These are phyloP conservation scores for Lithohypha guttulata DNA, from an alignment of 2,329 filamentous ascomycete species.

Conservation along the genomic window DNA sequence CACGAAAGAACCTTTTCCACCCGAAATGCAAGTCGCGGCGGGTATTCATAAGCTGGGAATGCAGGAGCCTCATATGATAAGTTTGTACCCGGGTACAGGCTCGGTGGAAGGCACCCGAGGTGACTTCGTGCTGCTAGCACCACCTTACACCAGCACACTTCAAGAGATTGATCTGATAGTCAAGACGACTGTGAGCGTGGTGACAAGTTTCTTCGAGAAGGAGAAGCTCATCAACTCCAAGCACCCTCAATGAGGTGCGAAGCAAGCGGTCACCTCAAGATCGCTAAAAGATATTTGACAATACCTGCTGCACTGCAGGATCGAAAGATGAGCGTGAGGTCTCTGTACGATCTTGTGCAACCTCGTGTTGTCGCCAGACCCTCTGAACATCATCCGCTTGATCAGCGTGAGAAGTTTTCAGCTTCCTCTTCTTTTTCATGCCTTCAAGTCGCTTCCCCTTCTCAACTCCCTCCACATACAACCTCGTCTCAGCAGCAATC, in stretches of 20 bases:
- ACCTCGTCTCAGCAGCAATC: constrained; percentile 35
- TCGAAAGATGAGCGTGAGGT: constrained; percentile 20
- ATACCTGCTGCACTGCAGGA: constrained; percentile 33
- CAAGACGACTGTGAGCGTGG: constrained; percentile 40
- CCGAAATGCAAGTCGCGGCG: constrained; percentile 32
- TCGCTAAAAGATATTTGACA: constrained; percentile 40
- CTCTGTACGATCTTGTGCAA: constrained; percentile 18
- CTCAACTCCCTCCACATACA: constrained; percentile 33
- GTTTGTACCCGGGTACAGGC: constrained; percentile 43
- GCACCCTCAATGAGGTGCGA: too few relatives aligned
- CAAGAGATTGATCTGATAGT: constrained; percentile 41
- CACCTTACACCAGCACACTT: constrained; percentile 41
- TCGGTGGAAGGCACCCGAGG: constrained; percentile 40
- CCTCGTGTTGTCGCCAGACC: constrained; percentile 36
- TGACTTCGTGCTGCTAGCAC: constrained; percentile 45
- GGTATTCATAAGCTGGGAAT: constrained; percentile 38
- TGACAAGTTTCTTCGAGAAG: constrained; percentile 28
- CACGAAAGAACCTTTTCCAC: constrained; percentile 44
- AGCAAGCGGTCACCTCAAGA: too few relatives aligned
- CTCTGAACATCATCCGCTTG: constrained; percentile 18
- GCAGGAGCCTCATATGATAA: constrained; percentile 24
- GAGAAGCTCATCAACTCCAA: too few relatives aligned
- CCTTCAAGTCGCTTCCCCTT: constrained; percentile 26
- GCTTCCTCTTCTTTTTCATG: constrained; percentile 35
- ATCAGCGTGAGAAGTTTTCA: constrained; percentile 26